Evolutionary conservation across 1,284 basidiomycete genomes (phyloP), one percentile per base, ranked within the genome.

Genomic region (Irpex lacteus): DNA sequence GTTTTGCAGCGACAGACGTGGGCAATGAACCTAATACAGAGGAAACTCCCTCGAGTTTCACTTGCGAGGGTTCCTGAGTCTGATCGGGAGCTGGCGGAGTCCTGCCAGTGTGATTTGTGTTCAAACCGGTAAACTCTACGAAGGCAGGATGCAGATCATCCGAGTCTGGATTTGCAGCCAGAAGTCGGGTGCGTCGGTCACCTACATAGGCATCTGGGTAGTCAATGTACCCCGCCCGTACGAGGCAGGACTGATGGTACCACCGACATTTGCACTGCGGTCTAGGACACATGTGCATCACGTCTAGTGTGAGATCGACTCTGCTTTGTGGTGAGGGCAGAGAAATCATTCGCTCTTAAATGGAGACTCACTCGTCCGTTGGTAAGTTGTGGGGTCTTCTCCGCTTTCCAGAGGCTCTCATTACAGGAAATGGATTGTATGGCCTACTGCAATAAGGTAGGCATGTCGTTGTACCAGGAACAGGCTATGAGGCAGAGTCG

Each of bases 221-320:
- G 36, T 70, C 66, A 50, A 66, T 8, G n/a, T 62, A 21, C 32
- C 49, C 49, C 34, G 54, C 54, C 34, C 32, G 54, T 2, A 57
- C 4, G 3, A 74, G 68, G 59, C 73, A 74, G 0, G 54, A 59
- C 2, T 52, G 32, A 59, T 74, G 73, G 57, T 68, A 73, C 73
- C 73, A 74, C 37, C 53, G 69, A 2, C 68, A 15, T 7, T 34
- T 65, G 56, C 73, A 74, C 1, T 57, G 53, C 5, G 65, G 54
- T 13, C 68, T 67, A 1, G 73, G 70, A 37, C 73, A 74, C 57
- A 72, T 71, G 54, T 71, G 72, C 73, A 73, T 72, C 3, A 60
- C n/a, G 19, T 67, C 62, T 2, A 21, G 47, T 6, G 13, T 50
- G 7, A 21, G 55, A 32, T 58, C 58, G 32, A 60, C n/a, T 52